Percentiles rank a stretch among this genome's conserved stretches.
Conservation (phyloP, 2,329 filamentous ascomycete genomes). For the Didymellaceae sp. region DNA sequence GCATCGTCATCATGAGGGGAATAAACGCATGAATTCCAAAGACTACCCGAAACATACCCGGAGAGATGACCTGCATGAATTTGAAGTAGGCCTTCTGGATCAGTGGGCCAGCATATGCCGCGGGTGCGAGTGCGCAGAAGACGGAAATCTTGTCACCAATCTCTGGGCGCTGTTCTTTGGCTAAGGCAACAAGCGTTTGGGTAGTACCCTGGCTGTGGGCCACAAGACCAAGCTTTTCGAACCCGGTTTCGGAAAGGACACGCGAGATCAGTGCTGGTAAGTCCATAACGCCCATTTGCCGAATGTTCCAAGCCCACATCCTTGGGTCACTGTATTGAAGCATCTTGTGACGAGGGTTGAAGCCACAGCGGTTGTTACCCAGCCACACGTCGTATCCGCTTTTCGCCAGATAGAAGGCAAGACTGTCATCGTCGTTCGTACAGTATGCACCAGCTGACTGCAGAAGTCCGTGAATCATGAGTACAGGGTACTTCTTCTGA, state of each 20-base stretch:
- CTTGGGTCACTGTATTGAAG: constrained; percentile 78
- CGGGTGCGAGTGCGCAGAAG: constrained; percentile 89
- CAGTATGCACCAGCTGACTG: constrained; percentile 90
- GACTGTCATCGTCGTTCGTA: constrained; percentile 84
- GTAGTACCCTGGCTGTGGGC: constrained; percentile 93
- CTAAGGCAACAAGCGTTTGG: constrained; percentile 83
- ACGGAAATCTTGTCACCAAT: constrained; percentile 83
- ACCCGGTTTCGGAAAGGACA: constrained; percentile 82
- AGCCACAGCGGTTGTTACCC: constrained; percentile 90
- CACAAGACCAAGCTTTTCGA: constrained; percentile 80
- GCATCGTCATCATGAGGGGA: constrained; percentile 89
- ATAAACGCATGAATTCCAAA: constrained; percentile 96
- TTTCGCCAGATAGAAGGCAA: constrained; percentile 92
- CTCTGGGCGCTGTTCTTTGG: constrained; percentile 87
- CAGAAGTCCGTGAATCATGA: constrained; percentile 86
- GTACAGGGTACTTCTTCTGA: constrained; percentile 76
- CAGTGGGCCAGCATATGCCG: constrained; percentile 85
- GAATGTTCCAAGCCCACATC: constrained; percentile 97
- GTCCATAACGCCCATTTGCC: constrained; percentile 91
- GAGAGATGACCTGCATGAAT: constrained; percentile 83
- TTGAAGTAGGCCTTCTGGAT: constrained; percentile 90
- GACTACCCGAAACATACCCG: constrained; percentile 75
- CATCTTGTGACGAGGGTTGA: constrained; percentile 75
- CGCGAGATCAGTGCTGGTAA: constrained; percentile 80
- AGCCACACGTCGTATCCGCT: constrained; percentile 95